Conservation (phyloP, 177 flowering plant species). For the Vitis hybrid region DNA sequence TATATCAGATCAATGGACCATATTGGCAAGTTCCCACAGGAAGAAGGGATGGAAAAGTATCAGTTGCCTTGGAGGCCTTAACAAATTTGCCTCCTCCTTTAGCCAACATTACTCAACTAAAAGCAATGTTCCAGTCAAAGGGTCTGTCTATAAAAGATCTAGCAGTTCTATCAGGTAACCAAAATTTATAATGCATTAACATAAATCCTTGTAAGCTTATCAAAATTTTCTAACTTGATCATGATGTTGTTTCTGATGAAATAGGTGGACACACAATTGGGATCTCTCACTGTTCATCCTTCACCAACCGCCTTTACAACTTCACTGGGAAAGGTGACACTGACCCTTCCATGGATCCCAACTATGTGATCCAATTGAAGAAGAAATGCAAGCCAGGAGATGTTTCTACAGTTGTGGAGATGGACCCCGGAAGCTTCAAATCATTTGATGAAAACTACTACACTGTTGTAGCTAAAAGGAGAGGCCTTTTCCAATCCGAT, state of each 20-base stretch:
- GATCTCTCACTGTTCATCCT: constrained; percentile 17
- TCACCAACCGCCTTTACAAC: constrained; percentile 23
- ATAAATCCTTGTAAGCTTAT: not conserved
- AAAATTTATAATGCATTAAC: not conserved
- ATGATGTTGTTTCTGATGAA: not conserved
- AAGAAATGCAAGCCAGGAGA: constrained; percentile 21
- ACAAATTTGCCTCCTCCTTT: constrained; percentile 32
- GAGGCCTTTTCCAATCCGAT: constrained; percentile 19
- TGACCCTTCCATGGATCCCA: constrained; percentile 24
- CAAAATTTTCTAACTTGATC: not conserved
- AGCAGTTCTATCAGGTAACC: constrained; percentile 42
- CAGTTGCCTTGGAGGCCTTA: constrained; percentile 27
- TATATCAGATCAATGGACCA: constrained; percentile 35
- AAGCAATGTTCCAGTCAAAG: constrained; percentile 17
- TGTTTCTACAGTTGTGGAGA: constrained; percentile 20
- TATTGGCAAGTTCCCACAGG: constrained; percentile 40
- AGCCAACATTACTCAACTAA: constrained; percentile 32
- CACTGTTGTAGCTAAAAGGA: constrained; percentile 6
- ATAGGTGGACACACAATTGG: constrained; percentile 27
- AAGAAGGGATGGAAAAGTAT: constrained; percentile 47
- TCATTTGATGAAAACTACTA: constrained; percentile 17
- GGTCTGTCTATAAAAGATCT: constrained; percentile 44
- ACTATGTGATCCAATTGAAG: constrained; percentile 21
- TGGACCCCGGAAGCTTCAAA: constrained; percentile 20
- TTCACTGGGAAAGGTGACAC: not conserved